Evolutionary conservation across 495 filamentous ascomycete species (phyloP).

Genomic region (Neurospora sp.): DNA sequence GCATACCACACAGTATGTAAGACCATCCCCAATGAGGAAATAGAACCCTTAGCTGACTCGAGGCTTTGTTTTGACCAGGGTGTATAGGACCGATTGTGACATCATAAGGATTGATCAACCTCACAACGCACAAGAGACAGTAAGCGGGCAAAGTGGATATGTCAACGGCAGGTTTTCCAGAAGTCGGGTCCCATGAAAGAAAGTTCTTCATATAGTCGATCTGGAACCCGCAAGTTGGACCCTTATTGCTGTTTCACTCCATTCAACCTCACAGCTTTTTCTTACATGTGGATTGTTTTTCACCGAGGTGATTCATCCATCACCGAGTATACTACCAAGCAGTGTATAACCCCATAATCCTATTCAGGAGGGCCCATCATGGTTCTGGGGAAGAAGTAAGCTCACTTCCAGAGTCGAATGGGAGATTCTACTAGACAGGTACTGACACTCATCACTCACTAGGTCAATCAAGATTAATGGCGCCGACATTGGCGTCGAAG

Average conservation of each 20-base stretch:
- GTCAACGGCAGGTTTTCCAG: background rate
- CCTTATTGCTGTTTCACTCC: background rate
- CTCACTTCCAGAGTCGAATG: background rate
- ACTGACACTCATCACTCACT: background rate
- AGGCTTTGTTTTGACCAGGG: background rate
- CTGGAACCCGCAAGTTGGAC: background rate
- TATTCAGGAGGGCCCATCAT: background rate
- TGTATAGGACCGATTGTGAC: background rate
- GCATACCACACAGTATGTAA: background rate
- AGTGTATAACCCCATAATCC: background rate
- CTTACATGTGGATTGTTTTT: background rate
- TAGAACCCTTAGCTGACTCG: background rate
- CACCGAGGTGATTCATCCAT: background rate
- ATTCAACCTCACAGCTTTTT: background rate
- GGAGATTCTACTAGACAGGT: background rate
- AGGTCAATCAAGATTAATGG: slow-evolving; percentile 26
- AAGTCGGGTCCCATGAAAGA: background rate
- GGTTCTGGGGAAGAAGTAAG: background rate
- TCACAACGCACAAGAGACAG: background rate
- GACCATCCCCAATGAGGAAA: background rate
- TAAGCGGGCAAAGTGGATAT: background rate
- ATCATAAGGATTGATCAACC: background rate
- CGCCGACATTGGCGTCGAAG: slow-evolving; percentile 24
- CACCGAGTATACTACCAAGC: background rate
- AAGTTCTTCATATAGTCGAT: background rate